A percentile compares a stretch with the other conserved stretches of the same genome.
Evolutionary conservation across 2,329 filamentous ascomycete genomes (phyloP).

Genomic region (Shiraia sp.): DNA sequence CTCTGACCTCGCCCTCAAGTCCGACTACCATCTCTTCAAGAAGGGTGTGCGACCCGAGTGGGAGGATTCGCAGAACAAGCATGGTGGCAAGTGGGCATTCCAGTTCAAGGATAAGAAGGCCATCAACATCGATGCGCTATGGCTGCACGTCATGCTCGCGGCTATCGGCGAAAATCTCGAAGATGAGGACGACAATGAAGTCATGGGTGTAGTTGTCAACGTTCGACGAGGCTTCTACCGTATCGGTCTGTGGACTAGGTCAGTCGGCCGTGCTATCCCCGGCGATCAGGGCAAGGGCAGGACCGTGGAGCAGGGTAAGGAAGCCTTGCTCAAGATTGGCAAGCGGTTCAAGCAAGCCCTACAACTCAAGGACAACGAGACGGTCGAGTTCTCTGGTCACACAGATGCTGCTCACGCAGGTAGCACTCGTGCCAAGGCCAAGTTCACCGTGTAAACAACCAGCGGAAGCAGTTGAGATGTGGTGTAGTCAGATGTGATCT

Average conservation of each 20-base stretch:
- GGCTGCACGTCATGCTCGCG: conserved; percentile 95
- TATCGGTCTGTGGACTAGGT: conserved; percentile 96
- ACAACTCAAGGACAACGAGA: conserved; percentile 73
- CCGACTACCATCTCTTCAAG: conserved; percentile 99
- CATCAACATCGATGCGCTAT: conserved; percentile 90
- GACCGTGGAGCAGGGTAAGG: conserved; percentile 78
- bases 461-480: conserved; percentile 2
- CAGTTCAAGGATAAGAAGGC: conserved; percentile 94
- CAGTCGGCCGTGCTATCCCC: conserved; percentile 81
- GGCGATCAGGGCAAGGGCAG: conserved; percentile 78
- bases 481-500: conserved; percentile 4
- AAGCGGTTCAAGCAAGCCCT: conserved; percentile 91
- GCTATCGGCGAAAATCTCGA: conserved; percentile 98
- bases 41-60: conserved; percentile 94
- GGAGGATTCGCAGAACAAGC: conserved; percentile 98
- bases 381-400: conserved; percentile 94
- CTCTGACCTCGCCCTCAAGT: conserved; percentile 94
- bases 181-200: conserved; percentile 89
- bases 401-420: conserved; percentile 91
- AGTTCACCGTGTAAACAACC: conserved; percentile 73
- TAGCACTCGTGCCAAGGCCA: conserved; percentile 94
- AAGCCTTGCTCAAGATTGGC: conserved; percentile 83
- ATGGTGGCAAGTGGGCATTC: conserved; percentile 98
- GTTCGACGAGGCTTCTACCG: conserved; percentile 98
- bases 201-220: conserved; percentile 99